Conservation (phyloP, 1,284 basidiomycete genomes). For the Leccinum glutinopallens region DNA sequence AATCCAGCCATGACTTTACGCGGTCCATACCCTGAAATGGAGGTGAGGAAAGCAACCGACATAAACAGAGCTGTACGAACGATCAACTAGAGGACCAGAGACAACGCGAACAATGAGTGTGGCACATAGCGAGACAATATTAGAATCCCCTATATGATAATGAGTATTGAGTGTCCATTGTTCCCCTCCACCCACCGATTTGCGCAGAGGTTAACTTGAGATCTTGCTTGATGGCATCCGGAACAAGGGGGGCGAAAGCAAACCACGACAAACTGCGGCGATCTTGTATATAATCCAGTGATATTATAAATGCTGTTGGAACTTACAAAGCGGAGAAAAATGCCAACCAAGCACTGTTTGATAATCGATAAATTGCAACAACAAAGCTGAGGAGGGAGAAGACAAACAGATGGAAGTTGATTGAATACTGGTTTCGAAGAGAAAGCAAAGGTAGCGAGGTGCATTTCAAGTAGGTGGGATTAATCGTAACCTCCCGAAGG, state of each 20-base stretch:
- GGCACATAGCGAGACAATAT: conserved; percentile 57
- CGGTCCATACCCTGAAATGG: conserved; percentile 48
- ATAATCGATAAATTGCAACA: conserved; percentile 2
- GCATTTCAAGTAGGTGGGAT: conserved; percentile 57
- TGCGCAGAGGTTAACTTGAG: conserved; percentile 51
- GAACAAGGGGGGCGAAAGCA: conserved; percentile 63
- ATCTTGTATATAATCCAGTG: conserved; percentile 17
- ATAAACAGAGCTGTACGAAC: conserved; percentile 31
- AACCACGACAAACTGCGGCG: conserved; percentile 58
- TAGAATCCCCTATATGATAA: conserved; percentile 48
- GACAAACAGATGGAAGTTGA: conserved; percentile 53
- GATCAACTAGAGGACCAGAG: conserved; percentile 60
- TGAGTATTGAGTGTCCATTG: neutral
- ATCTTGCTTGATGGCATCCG: conserved; percentile 61
- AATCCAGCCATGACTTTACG: conserved; percentile 63
- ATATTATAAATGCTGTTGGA: neutral
- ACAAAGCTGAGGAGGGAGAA: neutral
- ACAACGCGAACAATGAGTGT: conserved; percentile 57
- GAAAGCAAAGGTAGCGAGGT: conserved; percentile 58
- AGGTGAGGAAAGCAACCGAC: conserved; percentile 1
- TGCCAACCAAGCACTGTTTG: conserved; percentile 45
- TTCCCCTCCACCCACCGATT: conserved; percentile 36
- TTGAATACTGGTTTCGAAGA: conserved; percentile 52
- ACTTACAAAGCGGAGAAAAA: conserved; percentile 47
- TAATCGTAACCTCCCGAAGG: conserved; percentile 38